A percentile compares a stretch with the other conserved stretches of the same genome.
Evolutionary conservation across 192 early-diverging fungal genomes (phyloP).

Genomic region (Coemansia sp.): DNA sequence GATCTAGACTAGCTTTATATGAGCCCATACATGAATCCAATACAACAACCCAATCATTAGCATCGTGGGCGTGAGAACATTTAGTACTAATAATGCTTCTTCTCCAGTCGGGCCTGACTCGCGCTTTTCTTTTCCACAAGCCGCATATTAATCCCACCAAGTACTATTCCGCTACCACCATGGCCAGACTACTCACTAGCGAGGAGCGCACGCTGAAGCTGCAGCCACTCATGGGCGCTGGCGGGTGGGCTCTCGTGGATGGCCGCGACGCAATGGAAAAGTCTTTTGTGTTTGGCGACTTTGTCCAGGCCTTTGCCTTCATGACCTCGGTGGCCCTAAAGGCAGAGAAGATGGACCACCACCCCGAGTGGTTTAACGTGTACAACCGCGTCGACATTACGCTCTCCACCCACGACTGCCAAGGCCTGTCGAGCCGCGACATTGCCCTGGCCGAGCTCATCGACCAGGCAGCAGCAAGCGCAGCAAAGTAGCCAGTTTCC

Average conservation of each 20-base stretch:
- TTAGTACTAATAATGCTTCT: neutral
- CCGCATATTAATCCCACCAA: neutral
- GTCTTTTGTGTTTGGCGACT: slow-evolving; percentile 75
- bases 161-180: slow-evolving; percentile 15
- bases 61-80: neutral
- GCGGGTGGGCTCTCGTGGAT: slow-evolving; percentile 62
- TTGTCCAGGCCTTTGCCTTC: slow-evolving; percentile 89
- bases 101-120: neutral
- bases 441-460: slow-evolving; percentile 73
- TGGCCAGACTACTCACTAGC: slow-evolving; percentile 24
- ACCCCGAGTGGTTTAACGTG: slow-evolving; percentile 96
- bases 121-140: neutral
- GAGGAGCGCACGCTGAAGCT: slow-evolving; percentile 29
- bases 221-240: slow-evolving; percentile 20
- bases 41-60: no score
- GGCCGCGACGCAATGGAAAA: slow-evolving; percentile 74
- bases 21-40: no score
- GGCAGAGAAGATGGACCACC: slow-evolving; percentile 93
- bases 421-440: slow-evolving; percentile 76
- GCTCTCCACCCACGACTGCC: slow-evolving; percentile 86
- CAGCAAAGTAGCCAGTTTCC: slow-evolving; percentile 18
- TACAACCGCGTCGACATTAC: slow-evolving; percentile 91
- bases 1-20: neutral
- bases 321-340: slow-evolving; percentile 88
- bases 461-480: slow-evolving; percentile 51